Evolutionary conservation across 495 filamentous ascomycete species (phyloP).

Genomic region (Jackrogersella minutella): DNA sequence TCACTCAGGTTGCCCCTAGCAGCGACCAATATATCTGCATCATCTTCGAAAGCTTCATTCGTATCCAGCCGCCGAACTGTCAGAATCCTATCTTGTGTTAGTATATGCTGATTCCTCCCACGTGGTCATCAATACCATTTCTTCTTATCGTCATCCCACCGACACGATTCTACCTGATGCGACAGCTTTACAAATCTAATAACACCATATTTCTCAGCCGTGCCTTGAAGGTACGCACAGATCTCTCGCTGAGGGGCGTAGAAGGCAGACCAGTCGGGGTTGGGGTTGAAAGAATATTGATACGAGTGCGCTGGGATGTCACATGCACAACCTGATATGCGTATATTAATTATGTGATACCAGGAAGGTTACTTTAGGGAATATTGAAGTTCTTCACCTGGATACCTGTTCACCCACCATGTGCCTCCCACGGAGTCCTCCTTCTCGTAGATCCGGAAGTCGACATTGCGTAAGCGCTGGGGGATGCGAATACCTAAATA

Average conservation of each 20-base stretch:
- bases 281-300: slow-evolving; percentile 73
- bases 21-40: slow-evolving; percentile 66
- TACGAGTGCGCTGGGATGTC: slow-evolving; percentile 63
- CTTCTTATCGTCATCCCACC: slow-evolving; percentile 63
- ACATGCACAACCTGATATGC: slow-evolving; percentile 49
- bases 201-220: slow-evolving; percentile 67
- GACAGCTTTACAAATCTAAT: slow-evolving; percentile 55
- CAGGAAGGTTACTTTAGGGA: neutral
- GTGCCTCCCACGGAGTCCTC: slow-evolving; percentile 53
- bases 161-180: slow-evolving; percentile 50
- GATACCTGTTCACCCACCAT: slow-evolving; percentile 58
- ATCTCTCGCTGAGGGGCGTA: slow-evolving; percentile 73
- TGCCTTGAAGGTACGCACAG: slow-evolving; percentile 63
- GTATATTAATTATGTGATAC: slow-evolving; percentile 9
- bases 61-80: slow-evolving; percentile 36
- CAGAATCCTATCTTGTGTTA: slow-evolving; percentile 29
- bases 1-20: slow-evolving; percentile 72
- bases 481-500: slow-evolving; percentile 50
- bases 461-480: slow-evolving; percentile 52
- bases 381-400: slow-evolving; percentile 39
- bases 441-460: slow-evolving; percentile 55
- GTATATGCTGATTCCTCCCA: neutral
- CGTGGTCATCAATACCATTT: slow-evolving; percentile 57
- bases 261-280: slow-evolving; percentile 68
- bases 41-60: slow-evolving; percentile 47